Percentiles rank a stretch among this genome's conserved stretches.
Conservation (phyloP, 306 rosid species). For the Neltuma alba region DNA sequence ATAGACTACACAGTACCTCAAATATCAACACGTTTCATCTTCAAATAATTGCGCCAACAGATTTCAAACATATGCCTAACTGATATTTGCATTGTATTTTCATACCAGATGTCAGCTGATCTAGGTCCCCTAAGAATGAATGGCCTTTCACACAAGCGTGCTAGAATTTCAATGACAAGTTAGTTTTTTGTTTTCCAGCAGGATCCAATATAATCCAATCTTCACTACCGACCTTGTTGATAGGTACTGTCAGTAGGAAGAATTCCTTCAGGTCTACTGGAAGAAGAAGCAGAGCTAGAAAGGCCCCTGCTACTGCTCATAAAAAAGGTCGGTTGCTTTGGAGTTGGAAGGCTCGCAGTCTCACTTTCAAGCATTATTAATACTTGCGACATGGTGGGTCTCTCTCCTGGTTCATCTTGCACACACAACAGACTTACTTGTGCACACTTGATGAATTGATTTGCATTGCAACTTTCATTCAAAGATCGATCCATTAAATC, state of each 20-base stretch:
- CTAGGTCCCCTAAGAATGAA: not conserved
- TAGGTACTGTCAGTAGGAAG: slow-evolving; percentile 27
- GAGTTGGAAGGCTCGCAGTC: slow-evolving; percentile 35
- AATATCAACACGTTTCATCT: no score
- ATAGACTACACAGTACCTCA: no score
- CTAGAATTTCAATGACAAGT: not conserved
- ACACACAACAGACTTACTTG: not conserved
- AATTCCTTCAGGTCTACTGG: slow-evolving; percentile 31
- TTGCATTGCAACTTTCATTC: not conserved
- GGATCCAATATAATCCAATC: not conserved
- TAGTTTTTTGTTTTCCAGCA: not conserved
- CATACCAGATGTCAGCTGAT: no score
- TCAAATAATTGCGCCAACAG: no score
- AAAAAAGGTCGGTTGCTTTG: slow-evolving; percentile 50
- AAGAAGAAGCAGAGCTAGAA: slow-evolving; percentile 42
- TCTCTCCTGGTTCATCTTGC: not conserved
- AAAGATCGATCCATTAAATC: not conserved
- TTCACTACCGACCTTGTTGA: slow-evolving; percentile 42
- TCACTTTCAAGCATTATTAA: slow-evolving; percentile 6
- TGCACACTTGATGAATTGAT: not conserved
- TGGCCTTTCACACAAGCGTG: not conserved
- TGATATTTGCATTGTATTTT: no score
- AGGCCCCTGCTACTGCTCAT: not conserved
- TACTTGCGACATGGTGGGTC: not conserved
- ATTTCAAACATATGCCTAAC: no score